phyloP scores from a whole-genome alignment of 2,329 filamentous ascomycete species.

The Juglanconis sp. region DNA sequence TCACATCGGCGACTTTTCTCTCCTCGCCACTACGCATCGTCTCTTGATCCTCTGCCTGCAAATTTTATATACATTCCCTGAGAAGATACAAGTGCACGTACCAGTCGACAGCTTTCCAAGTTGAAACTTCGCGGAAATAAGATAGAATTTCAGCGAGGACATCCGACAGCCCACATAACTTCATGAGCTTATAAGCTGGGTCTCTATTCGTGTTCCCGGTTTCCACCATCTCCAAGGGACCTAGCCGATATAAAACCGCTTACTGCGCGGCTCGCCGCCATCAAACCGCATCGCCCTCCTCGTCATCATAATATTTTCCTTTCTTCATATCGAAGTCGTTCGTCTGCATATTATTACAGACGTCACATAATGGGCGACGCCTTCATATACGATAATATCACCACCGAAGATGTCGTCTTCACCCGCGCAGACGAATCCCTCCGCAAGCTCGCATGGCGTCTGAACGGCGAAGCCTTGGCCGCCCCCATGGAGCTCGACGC shows the following conservation, averaged over 20 bases:
- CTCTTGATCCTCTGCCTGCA: not conserved
- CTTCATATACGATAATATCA: conserved; percentile 18
- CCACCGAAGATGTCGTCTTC: conserved; percentile 26
- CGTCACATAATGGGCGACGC: conserved; percentile 4
- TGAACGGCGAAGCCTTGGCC: conserved; percentile 30
- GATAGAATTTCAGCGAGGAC: conserved; percentile 20
- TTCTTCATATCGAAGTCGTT: not conserved
- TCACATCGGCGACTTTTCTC: too few species aligned
- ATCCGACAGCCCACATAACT: conserved; percentile 18
- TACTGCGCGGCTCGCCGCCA: not conserved
- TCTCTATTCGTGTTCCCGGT: not conserved
- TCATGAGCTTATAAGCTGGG: conserved; percentile 14
- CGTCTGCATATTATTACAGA: not conserved
- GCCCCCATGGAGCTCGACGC: conserved; percentile 26
- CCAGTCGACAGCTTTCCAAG: not conserved
- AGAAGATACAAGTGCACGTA: too few species aligned
- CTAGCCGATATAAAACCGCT: not conserved
- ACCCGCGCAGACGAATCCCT: conserved; percentile 27
- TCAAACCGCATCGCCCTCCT: not conserved
- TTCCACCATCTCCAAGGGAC: not conserved
- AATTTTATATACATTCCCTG: too few species aligned
- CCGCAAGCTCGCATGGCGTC: conserved; percentile 27
- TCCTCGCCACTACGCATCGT: not conserved
- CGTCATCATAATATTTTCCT: not conserved
- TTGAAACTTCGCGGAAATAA: conserved; percentile 10